Conservation (phyloP, 441 rosid species). For the Populus tomentosa region DNA sequence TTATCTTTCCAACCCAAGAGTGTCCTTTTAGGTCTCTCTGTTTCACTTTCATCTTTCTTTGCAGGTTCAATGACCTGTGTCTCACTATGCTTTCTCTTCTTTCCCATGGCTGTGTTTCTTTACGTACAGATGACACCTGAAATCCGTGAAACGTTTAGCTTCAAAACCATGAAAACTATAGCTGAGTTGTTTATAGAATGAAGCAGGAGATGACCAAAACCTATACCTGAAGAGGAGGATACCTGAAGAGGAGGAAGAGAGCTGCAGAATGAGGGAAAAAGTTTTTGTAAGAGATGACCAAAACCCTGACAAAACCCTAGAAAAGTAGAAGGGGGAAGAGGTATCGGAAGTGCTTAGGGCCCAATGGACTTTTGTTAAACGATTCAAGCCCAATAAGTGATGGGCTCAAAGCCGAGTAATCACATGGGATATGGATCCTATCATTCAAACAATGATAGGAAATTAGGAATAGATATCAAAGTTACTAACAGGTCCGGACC, state of each 20-base stretch:
- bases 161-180: not conserved
- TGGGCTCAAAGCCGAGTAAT: not conserved
- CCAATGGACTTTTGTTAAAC: not conserved
- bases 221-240: not conserved
- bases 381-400: not conserved
- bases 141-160: not conserved
- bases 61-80: slow-evolving; percentile 29
- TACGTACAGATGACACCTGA: not conserved
- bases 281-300: not conserved
- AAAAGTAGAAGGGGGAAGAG: not conserved
- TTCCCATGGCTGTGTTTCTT: slow-evolving; percentile 42
- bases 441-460: not conserved
- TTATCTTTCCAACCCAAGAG: slow-evolving; percentile 87
- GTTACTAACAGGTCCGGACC: too few relatives aligned
- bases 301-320: not conserved
- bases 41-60: slow-evolving; percentile 50
- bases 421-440: not conserved
- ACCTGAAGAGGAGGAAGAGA: not conserved
- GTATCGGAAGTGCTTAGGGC: not conserved
- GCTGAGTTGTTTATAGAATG: not conserved
- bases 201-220: not conserved
- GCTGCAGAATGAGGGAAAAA: not conserved
- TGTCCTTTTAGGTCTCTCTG: slow-evolving; percentile 71
- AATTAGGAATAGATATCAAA: not conserved
- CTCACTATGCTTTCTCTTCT: slow-evolving; percentile 80